Base-by-base conservation (phyloP, 1,284 basidiomycete species). In the Apiotrichum mycotoxinovorans region DNA sequence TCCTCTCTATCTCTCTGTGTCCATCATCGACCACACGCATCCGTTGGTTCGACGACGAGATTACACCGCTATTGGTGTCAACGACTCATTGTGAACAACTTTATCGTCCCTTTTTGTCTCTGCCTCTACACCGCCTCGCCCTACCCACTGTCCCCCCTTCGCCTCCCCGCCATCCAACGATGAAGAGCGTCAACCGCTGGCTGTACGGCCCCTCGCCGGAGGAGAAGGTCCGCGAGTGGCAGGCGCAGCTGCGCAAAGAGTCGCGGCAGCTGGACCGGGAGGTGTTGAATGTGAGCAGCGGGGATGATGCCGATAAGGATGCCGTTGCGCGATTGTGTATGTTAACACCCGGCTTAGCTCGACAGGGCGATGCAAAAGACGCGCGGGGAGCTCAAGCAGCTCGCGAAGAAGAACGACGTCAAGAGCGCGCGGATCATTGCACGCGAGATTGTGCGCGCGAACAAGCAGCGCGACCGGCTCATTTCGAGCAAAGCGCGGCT, bases 161-260 rank as follows among this genome's bases (percentile, higher is more conserved):
- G n/a, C n/a, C n/a, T n/a, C n/a, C n/a, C n/a, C n/a, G 30, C 7
- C 30, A 30, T 30, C 30, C 30, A 30, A 30, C 30, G 12, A 77
- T 77, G 75, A 75, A 77, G 58, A 73, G 70, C 46, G 60, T 78
- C 62, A 76, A 67, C 63, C 56, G 69, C 46, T 93, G 94, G 75
- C 79, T 98, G 40, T 97, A 96, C 79, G 94, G 94, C 3, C 94
- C 92, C 20, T 89, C 91, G 0, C 87, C 94, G 35, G 92, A 97
- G 76, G 95, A 97, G 79, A 85, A 83, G 68, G 87, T 96, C 15
- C 83, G 87, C 50, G 82, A 83, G 77, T 97, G 94, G 94, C 91
- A 96, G 73, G 68, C 80, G 20, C 91, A 89, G 75, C 79, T 97
- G 58, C 85, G 89, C 48, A 75, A 83, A 53, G 89, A 97, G 76